A percentile compares a stretch with the other conserved stretches of the same genome.
phyloP scores from a whole-genome alignment of 73 alveolate species.

The Paramecium sonneborni region DNA sequence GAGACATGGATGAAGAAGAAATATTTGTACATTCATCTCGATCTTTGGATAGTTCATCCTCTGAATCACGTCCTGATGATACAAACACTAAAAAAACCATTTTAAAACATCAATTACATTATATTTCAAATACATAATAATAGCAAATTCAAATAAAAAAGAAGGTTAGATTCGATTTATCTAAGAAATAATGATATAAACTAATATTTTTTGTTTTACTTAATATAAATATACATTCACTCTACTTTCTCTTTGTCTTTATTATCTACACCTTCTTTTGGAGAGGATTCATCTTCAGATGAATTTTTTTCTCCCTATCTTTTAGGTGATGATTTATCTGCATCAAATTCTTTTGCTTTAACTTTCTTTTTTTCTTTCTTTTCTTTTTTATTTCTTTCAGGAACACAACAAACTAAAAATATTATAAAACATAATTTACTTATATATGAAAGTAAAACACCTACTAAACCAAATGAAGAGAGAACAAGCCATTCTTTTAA shows the following conservation, averaged over 20 bases:
- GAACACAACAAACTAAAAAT: not conserved
- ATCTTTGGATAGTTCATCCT: not conserved
- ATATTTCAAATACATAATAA: not conserved
- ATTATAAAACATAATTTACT: not conserved
- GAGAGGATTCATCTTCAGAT: not conserved
- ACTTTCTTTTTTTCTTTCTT: not conserved
- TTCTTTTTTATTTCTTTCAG: not conserved
- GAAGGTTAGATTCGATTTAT: constrained; percentile 26
- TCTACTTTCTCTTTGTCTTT: not conserved
- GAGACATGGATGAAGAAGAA: not conserved
- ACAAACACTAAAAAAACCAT: constrained; percentile 8
- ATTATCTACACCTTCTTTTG: not conserved
- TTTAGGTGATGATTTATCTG: not conserved
- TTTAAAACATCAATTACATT: not conserved
- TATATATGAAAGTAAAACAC: constrained; percentile 19
- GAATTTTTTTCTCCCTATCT: not conserved
- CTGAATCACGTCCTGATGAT: not conserved
- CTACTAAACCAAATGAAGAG: not conserved
- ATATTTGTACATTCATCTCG: not conserved
- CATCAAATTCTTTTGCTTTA: not conserved
- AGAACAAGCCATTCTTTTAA: constrained; percentile 14
- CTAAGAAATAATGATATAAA: not conserved
- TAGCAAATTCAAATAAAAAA: not conserved
- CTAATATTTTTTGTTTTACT: not conserved
- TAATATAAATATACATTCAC: not conserved